These are phyloP conservation scores for Penicillium palitans DNA, from an alignment of 2,329 filamentous ascomycete species.

Conservation along the genomic window DNA sequence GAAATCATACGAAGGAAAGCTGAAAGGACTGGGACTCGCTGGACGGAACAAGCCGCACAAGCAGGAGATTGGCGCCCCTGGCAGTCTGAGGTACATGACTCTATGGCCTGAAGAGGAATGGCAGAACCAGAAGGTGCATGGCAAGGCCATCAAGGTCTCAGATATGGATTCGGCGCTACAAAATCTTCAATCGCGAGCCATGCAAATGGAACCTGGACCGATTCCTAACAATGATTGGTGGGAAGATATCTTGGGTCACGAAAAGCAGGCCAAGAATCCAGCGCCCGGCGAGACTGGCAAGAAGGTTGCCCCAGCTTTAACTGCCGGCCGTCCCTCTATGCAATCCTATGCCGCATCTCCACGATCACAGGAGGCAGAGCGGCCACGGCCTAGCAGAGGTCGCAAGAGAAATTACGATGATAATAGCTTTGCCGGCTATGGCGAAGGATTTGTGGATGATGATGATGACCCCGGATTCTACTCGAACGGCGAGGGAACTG, in stretches of 20 bases:
- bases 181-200: constrained; percentile 44
- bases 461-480: constrained; percentile 47
- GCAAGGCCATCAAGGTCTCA: constrained; percentile 48
- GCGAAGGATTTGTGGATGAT: constrained; percentile 52
- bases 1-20: constrained; percentile 54
- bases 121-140: constrained; percentile 50
- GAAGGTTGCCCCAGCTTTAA: constrained; percentile 29
- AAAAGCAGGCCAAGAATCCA: constrained; percentile 44
- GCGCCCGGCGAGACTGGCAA: constrained; percentile 32
- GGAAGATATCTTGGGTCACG: constrained; percentile 52
- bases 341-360: constrained; percentile 32
- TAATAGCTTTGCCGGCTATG: constrained; percentile 53
- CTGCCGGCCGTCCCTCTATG: constrained; percentile 24
- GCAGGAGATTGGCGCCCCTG: constrained; percentile 42
- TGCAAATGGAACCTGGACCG: constrained; percentile 50
- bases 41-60: constrained; percentile 52
- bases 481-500: constrained; percentile 45
- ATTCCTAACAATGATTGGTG: constrained; percentile 50
- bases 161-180: constrained; percentile 45
- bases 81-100: constrained; percentile 44
- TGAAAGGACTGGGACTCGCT: constrained; percentile 49
- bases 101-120: constrained; percentile 54
- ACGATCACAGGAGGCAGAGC: constrained; percentile 35
- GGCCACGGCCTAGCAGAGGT: constrained; percentile 45
- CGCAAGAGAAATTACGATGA: constrained; percentile 54